Percentiles rank a stretch among this genome's conserved stretches.
These are phyloP conservation scores for Blepharisma stoltei DNA, from an alignment of 73 alveolate genomes.

Conservation along the genomic window DNA sequence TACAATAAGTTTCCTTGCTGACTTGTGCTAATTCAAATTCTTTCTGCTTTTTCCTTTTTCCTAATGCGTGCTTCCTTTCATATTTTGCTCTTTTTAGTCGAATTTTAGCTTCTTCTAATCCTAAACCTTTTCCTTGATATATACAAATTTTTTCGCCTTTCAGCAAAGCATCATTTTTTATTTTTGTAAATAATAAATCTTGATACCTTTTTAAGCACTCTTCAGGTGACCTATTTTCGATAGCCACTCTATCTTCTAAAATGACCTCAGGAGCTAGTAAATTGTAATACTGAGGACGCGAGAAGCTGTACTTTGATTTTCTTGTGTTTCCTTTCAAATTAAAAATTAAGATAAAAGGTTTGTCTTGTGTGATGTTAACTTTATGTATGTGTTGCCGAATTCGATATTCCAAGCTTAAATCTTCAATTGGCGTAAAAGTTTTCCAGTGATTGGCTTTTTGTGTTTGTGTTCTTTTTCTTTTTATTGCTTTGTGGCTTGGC, in stretches of 20 bases:
- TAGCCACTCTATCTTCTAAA: not conserved
- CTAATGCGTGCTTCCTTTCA: too few relatives aligned
- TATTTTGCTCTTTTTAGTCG: too few relatives aligned
- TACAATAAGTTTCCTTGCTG: conserved; percentile 21
- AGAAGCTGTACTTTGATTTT: not conserved
- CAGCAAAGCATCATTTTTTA: not conserved
- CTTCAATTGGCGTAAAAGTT: not conserved
- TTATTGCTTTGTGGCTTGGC: not conserved
- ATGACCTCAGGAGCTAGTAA: not conserved
- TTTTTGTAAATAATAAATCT: not conserved
- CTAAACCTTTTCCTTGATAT: not conserved
- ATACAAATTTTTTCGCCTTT: not conserved
- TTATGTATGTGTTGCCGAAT: not conserved
- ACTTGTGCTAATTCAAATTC: not conserved
- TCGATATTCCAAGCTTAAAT: not conserved
- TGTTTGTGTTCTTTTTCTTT: not conserved
- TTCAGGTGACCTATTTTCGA: not conserved
- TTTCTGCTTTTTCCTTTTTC: too few relatives aligned
- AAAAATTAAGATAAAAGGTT: not conserved
- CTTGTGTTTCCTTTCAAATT: conserved; percentile 9
- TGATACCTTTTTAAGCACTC: conserved; percentile 9
- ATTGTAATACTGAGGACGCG: not conserved
- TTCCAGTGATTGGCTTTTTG: not conserved
- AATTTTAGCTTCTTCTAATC: too few relatives aligned
- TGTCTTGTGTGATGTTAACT: not conserved